Base-by-base conservation (phyloP, 495 filamentous ascomycete genomes). In the Tuber magnatum region DNA sequence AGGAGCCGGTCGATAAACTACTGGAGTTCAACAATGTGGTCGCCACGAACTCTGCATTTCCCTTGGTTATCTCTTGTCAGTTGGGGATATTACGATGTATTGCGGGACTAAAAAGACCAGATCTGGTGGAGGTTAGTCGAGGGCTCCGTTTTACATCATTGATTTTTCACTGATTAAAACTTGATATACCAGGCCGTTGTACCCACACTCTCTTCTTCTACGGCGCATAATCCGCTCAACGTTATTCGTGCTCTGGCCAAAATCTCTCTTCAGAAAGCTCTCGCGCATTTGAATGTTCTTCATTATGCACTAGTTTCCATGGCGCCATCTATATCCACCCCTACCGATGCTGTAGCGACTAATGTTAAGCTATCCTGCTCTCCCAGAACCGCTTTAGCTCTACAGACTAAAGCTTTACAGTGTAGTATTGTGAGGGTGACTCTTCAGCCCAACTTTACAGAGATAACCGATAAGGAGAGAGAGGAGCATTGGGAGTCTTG, bases 1-100 rank as follows among this genome's bases (percentile, higher is more conserved):
- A 85, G 14, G 80, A 82, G 4, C 81, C 82, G 7, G 83, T 89
- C 6, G 71, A 77, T 24, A 82, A 75, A 48, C 75, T 82, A 38
- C 69, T 82, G 39, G 80, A 82, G n/a, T 82, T 82, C 40, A 72
- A 79, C 39, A n/a, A 77, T 46, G 71, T 82, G 28, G 46, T 71
- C 40, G 32, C 65, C 9, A 71, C 77, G n/a, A 68, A 56, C 38
- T 32, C 69, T 43, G 80, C 77, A 8, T 76, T 82, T 56, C 80
- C 80, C 41, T 71, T 81, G n/a, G 79, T 80, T 69, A 78, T 81
- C 61, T 72, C 71, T 18, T 82, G 72, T 68, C 81, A 83, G 44
- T 56, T 83, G 35, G 78, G 76, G 35, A 74, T 83, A 69, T 65
- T 83, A 38, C 75, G 79, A 35, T 83, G 81, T 72, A 73, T 83